phyloP scores from a whole-genome alignment of 768 basidiomycete species.

The Rhizopogon rudus region DNA sequence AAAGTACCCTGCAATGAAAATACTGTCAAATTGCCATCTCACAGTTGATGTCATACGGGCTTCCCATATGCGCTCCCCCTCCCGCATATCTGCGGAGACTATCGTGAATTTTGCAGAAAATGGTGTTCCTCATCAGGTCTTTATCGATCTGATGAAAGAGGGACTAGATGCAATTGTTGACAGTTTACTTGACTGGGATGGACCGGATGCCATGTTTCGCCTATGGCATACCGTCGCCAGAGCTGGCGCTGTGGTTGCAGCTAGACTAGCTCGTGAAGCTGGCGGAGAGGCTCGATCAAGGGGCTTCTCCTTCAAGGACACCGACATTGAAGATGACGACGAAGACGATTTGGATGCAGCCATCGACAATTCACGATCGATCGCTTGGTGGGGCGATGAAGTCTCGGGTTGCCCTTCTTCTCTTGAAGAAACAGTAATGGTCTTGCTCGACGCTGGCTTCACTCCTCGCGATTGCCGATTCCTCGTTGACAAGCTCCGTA shows the following conservation, averaged over 20 bases:
- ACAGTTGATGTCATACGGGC: constrained; percentile 52
- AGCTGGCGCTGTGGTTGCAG: constrained; percentile 36
- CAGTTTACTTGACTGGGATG: constrained; percentile 42
- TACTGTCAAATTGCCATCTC: constrained; percentile 36
- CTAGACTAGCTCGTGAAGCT: constrained; percentile 33
- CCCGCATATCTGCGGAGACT: constrained; percentile 48
- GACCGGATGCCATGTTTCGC: constrained; percentile 31
- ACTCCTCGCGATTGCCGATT: constrained; percentile 42
- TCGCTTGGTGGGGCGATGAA: constrained; percentile 68
- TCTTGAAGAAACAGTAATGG: constrained; percentile 58
- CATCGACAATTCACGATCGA: constrained; percentile 35
- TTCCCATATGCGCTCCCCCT: constrained; percentile 41
- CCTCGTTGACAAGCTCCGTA: constrained; percentile 48
- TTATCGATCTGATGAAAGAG: constrained; percentile 34
- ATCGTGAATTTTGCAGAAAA: constrained; percentile 65
- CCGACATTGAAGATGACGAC: constrained; percentile 35
- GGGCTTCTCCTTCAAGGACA: constrained; percentile 34
- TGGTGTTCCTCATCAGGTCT: constrained; percentile 41
- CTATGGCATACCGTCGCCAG: constrained; percentile 38
- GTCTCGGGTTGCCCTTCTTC: constrained; percentile 55
- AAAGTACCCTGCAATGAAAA: constrained; percentile 25
- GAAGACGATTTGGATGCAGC: constrained; percentile 27
- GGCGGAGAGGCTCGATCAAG: constrained; percentile 34
- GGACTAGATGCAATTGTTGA: constrained; percentile 31
- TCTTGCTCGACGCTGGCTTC: constrained; percentile 57